Conservation (phyloP, 305 asterid species). For the Striga hermonthica region DNA sequence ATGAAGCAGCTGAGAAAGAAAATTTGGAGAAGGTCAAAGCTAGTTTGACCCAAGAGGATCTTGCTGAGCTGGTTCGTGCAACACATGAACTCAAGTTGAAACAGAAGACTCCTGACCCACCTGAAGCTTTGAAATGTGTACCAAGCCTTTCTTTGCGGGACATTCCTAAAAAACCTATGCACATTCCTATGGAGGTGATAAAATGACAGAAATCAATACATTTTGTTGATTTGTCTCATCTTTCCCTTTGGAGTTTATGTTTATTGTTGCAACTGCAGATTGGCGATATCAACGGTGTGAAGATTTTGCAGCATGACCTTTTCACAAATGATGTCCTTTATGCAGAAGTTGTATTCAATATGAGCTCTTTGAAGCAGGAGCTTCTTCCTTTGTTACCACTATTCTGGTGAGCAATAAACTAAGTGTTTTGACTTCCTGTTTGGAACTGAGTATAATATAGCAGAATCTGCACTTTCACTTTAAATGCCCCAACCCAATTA, state of each 20-base stretch:
- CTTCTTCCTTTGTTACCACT: conserved; percentile 95
- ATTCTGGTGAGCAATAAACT: conserved; percentile 72
- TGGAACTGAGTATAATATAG: too few species aligned
- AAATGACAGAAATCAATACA: conserved; percentile 10
- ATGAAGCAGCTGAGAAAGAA: conserved; percentile 80
- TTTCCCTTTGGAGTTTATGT: conserved; percentile 22
- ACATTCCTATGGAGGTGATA: conserved; percentile 83
- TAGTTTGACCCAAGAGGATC: conserved; percentile 91
- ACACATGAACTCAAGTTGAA: conserved; percentile 82
- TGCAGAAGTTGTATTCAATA: conserved; percentile 91
- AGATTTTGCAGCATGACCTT: conserved; percentile 79
- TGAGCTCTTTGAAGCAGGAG: conserved; percentile 84
- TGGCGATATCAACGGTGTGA: conserved; percentile 69
- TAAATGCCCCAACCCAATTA: too few species aligned
- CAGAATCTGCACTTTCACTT: too few species aligned
- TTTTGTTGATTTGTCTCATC: conserved; percentile 16
- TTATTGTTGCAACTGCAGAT: conserved; percentile 48
- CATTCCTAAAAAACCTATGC: conserved; percentile 83
- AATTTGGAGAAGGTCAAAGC: conserved; percentile 67
- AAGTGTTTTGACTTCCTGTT: background rate
- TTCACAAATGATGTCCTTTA: conserved; percentile 97
- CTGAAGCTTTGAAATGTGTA: conserved; percentile 88
- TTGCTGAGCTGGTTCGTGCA: conserved; percentile 94
- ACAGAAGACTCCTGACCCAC: conserved; percentile 98
- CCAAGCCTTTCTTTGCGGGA: conserved; percentile 87